Conservation (phyloP, 257 asterid species). For the Ajuga chamaepitys region DNA sequence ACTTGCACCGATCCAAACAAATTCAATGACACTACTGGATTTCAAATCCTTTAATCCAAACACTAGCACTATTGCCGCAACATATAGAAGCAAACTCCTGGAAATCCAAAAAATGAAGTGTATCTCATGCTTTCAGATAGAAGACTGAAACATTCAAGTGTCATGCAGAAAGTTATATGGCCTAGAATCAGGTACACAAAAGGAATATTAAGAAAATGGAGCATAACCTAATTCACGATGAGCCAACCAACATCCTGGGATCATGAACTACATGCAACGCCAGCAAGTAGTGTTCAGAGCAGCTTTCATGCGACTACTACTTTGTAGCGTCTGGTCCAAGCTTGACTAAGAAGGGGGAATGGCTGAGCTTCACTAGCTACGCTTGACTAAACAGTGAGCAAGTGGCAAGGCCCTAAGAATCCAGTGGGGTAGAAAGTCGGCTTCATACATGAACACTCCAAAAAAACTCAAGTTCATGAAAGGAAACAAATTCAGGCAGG, state of each 20-base stretch:
- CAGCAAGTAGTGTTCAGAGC: too few relatives aligned
- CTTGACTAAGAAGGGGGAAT: too few relatives aligned
- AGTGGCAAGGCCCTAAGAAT: too few relatives aligned
- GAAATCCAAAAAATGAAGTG: neutral
- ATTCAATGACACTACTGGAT: too few relatives aligned
- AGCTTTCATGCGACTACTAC: too few relatives aligned
- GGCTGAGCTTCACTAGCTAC: too few relatives aligned
- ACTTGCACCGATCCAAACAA: too few relatives aligned
- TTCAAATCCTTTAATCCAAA: neutral
- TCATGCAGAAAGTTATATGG: neutral
- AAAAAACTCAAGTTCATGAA: neutral
- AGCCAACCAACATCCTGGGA: too few relatives aligned
- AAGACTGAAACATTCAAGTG: neutral
- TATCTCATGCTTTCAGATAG: neutral
- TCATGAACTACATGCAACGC: too few relatives aligned
- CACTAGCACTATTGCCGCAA: neutral
- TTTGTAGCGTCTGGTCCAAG: too few relatives aligned
- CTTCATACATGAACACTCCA: neutral
- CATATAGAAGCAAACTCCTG: neutral
- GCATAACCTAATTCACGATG: too few relatives aligned
- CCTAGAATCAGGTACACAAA: neutral
- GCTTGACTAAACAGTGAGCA: too few relatives aligned
- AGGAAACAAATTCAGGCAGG: neutral
- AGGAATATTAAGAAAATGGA: neutral
- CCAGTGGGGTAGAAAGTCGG: neutral